Percentiles rank a stretch among this genome's conserved stretches.
These are phyloP conservation scores for Podaxis sp. DNA, from an alignment of 768 basidiomycete genomes.

Conservation along the genomic window DNA sequence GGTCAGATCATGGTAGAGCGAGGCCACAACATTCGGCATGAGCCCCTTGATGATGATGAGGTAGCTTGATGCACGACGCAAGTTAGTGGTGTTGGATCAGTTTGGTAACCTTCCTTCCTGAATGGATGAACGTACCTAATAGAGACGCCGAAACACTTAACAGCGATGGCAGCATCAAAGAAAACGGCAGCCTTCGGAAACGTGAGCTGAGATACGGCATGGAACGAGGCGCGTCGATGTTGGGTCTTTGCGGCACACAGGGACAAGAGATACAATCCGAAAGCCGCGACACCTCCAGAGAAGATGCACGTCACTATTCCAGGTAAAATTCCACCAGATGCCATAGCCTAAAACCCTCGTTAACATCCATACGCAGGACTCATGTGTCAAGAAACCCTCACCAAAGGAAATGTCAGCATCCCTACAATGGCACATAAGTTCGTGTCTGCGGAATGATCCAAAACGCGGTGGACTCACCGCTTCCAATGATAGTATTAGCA, in stretches of 20 bases:
- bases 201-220: constrained; percentile 79
- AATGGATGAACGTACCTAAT: constrained; percentile 59
- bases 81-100: constrained; percentile 8
- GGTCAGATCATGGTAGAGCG: constrained; percentile 77
- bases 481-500: constrained; percentile 90
- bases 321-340: constrained; percentile 86
- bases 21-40: constrained; percentile 86
- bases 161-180: constrained; percentile 93
- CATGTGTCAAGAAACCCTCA: constrained; percentile 31
- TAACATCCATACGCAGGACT: constrained; percentile 1
- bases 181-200: constrained; percentile 86
- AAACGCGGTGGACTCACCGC: constrained; percentile 50
- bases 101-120: neutral
- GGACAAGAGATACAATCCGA: constrained; percentile 89
- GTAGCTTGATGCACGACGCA: constrained; percentile 47
- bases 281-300: constrained; percentile 72
- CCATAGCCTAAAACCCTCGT: constrained; percentile 64
- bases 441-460: neutral
- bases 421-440: constrained; percentile 40
- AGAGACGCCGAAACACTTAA: constrained; percentile 96
- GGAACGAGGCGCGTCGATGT: constrained; percentile 79
- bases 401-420: constrained; percentile 88
- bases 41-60: constrained; percentile 91
- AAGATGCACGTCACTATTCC: constrained; percentile 86
- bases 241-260: constrained; percentile 76